These are phyloP conservation scores for Dichotomopilus funicola DNA, from an alignment of 2,329 filamentous ascomycete species.

Conservation along the genomic window DNA sequence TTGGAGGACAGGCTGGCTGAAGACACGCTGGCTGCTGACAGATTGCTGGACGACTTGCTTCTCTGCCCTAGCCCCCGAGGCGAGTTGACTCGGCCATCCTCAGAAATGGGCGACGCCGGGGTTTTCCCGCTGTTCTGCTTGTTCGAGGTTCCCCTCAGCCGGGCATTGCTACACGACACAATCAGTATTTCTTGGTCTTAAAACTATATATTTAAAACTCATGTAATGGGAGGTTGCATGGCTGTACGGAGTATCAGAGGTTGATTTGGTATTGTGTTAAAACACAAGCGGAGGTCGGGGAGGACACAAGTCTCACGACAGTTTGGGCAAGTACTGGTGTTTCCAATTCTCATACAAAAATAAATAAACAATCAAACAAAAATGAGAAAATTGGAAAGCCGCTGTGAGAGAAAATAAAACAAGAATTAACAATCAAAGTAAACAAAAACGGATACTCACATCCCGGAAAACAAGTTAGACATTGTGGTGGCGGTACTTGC, in stretches of 20 bases:
- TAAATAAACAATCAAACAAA: too few relatives aligned
- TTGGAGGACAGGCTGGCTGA: conserved; percentile 10
- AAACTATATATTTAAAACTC: background rate
- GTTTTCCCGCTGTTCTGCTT: conserved; percentile 20
- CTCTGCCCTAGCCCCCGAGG: conserved; percentile 18
- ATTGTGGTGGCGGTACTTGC: conserved; percentile 13
- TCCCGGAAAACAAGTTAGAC: conserved; percentile 29
- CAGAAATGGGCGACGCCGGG: conserved; percentile 19
- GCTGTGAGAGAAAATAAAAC: background rate
- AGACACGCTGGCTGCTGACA: conserved; percentile 21
- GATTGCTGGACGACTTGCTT: conserved; percentile 23
- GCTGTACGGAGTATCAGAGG: background rate
- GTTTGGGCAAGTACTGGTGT: too few relatives aligned
- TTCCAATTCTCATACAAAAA: too few relatives aligned
- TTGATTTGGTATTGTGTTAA: too few relatives aligned
- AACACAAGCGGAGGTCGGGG: too few relatives aligned
- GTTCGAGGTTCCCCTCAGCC: conserved; percentile 23
- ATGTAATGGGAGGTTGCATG: background rate
- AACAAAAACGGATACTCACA: background rate
- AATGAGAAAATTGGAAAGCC: background rate
- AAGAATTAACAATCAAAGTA: background rate
- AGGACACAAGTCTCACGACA: too few relatives aligned
- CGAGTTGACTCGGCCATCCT: conserved; percentile 20
- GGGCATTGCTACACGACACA: conserved; percentile 21
- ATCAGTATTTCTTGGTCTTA: conserved; percentile 14